Conservation (phyloP, 2,329 filamentous ascomycete genomes). For the Beauveria brongniartii region DNA sequence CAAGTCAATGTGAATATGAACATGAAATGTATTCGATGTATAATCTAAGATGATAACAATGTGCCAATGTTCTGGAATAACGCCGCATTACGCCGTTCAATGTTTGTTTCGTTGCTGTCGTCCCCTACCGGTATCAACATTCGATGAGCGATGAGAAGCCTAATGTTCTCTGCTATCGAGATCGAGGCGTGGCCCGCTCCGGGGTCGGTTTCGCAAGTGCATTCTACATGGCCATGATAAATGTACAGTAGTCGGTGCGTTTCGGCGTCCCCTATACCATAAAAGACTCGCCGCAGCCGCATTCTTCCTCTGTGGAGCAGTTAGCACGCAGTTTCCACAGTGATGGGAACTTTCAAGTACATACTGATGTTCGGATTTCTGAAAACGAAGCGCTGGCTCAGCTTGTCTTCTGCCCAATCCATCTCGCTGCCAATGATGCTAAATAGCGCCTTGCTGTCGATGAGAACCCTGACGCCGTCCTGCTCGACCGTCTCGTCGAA, state of each 20-base stretch:
- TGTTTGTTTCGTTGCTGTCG: constrained; percentile 5
- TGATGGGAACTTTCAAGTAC: constrained; percentile 29
- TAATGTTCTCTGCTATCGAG: neutral
- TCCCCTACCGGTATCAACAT: neutral
- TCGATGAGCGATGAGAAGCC: neutral
- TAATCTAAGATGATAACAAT: neutral
- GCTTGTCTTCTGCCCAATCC: constrained; percentile 96
- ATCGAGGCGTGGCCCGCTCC: neutral
- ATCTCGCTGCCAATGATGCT: constrained; percentile 98
- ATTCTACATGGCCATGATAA: neutral
- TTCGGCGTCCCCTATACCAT: constrained; percentile 52
- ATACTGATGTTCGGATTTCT: constrained; percentile 96
- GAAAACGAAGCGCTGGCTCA: constrained; percentile 89
- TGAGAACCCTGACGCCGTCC: constrained; percentile 89
- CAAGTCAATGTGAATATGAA: neutral
- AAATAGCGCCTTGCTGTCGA: constrained; percentile 94
- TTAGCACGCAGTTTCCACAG: constrained; percentile 21
- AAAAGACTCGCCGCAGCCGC: constrained; percentile 93
- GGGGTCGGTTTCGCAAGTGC: neutral
- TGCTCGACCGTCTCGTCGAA: constrained; percentile 94
- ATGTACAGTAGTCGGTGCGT: neutral
- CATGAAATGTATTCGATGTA: neutral
- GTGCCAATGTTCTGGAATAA: neutral
- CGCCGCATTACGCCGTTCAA: constrained; percentile 6
- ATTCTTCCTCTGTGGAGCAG: constrained; percentile 71